A percentile compares a stretch with the other conserved stretches of the same genome.
These are phyloP conservation scores for Fusarium nygamai DNA, from an alignment of 2,329 filamentous ascomycete genomes.

Conservation along the genomic window DNA sequence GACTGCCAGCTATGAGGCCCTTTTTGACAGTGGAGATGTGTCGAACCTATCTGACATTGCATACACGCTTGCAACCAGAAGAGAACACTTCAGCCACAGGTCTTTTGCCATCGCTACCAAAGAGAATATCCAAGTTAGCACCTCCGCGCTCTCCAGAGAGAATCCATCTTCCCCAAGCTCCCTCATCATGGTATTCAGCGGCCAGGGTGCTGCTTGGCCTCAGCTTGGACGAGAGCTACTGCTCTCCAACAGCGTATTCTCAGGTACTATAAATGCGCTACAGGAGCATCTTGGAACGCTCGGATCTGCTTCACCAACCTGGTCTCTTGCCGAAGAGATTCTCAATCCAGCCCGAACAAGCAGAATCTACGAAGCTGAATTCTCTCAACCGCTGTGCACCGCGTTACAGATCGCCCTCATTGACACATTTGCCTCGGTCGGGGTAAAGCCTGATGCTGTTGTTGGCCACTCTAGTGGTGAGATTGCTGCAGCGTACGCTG, in stretches of 20 bases:
- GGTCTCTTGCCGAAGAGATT: background rate
- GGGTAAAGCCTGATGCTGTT: constrained; percentile 48
- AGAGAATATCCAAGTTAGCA: background rate
- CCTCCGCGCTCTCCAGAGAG: background rate
- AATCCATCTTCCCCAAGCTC: background rate
- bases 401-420: constrained; percentile 57
- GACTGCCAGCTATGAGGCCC: background rate
- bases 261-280: constrained; percentile 15
- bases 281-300: background rate
- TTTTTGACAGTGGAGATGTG: background rate
- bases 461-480: constrained; percentile 58
- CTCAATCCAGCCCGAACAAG: background rate
- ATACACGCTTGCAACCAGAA: background rate
- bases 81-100: background rate
- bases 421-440: constrained; percentile 48
- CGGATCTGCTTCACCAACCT: background rate
- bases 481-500: constrained; percentile 56
- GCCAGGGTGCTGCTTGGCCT: background rate
- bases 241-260: background rate
- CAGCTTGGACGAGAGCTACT: constrained; percentile 12
- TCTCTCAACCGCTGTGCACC: constrained; percentile 54
- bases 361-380: background rate
- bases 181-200: background rate
- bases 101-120: background rate
- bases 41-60: background rate